Evolutionary conservation across 176 grass and related monocot species (phyloP).

Genomic region (Aechmea fasciata): DNA sequence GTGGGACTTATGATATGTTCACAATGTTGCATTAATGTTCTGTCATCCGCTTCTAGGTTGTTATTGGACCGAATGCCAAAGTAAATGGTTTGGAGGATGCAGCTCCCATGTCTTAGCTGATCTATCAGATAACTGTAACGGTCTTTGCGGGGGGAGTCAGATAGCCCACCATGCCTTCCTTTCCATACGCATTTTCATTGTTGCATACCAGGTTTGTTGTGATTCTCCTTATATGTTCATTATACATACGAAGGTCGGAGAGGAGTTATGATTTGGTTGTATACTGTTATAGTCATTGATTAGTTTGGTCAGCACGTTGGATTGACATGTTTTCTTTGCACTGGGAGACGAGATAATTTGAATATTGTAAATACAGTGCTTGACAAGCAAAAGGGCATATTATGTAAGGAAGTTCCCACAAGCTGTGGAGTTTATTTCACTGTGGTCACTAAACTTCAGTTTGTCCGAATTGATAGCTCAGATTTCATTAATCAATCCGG

Average conservation of each 20-base stretch:
- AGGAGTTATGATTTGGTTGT: neutral
- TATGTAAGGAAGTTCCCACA: too few relatives aligned
- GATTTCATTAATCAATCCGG: too few relatives aligned
- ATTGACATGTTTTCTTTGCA: too few relatives aligned
- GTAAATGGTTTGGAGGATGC: slow-evolving; percentile 64
- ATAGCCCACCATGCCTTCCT: slow-evolving; percentile 60
- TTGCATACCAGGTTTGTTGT: slow-evolving; percentile 53
- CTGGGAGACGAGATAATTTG: too few relatives aligned
- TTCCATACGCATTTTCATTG: slow-evolving; percentile 68
- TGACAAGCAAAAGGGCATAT: too few relatives aligned
- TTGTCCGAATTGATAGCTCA: too few relatives aligned
- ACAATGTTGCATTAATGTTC: neutral
- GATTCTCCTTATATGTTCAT: slow-evolving; percentile 1
- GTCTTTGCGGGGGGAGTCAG: slow-evolving; percentile 43
- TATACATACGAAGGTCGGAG: neutral
- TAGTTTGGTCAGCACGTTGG: neutral
- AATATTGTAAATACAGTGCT: too few relatives aligned
- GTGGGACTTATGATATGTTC: neutral
- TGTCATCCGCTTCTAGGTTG: slow-evolving; percentile 39
- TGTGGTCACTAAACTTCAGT: too few relatives aligned
- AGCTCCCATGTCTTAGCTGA: slow-evolving; percentile 37
- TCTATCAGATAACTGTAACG: slow-evolving; percentile 54
- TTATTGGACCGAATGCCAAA: slow-evolving; percentile 71
- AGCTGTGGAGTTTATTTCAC: too few relatives aligned
- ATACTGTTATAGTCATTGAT: neutral